Evolutionary conservation across 441 rosid genomes (phyloP), one percentile per base, ranked within the genome.

Genomic region (Jatropha podagrica): DNA sequence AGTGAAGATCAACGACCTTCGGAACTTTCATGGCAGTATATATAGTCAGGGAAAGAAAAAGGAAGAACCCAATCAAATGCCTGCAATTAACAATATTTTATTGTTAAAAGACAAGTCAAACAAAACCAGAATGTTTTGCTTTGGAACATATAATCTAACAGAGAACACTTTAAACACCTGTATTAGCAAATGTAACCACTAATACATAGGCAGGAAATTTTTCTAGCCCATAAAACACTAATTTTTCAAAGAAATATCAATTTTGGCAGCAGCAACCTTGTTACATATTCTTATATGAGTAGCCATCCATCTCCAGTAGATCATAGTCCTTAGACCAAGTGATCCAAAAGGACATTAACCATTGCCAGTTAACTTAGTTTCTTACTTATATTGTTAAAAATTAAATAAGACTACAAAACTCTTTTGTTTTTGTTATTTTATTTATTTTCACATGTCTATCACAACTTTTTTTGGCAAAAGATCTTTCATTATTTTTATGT

Each of bases 41-140:
- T 80, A 93, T 88, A 15, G 98, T 90, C 44, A 95, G 87, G 65
- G 95, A 82, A 65, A 95, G 93, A 85, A 93, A 95, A 78, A 95
- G 73, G 84, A 95, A 92, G 85, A 95, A 93, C 14, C 99, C 99
- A 78, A 95, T 90, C 88, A 95, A 86, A 86, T 95, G 99, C 87
- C 99, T 95, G 90, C 89, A 87, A 65, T 38, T 48, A 69, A 73
- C 38, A 62, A 49, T 6, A 14, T 20, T 7, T 42, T 78, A 62
- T 27, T 38, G n/a, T 69, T 68, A 69, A 7, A 54, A 32, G 26
- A 66, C 42, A 68, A 37, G 20, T 38, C 26, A 67, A 4, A 59
- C 3, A 42, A 48, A 6, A 54, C 55, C 64, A 78, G 46, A 73
- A 74, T 41, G 51, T 59, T 27, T 42, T 49, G 11, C 17, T 71